A percentile compares a stretch with the other conserved stretches of the same genome.
These are phyloP conservation scores for Paecilomyces variotii DNA, from an alignment of 2,329 filamentous ascomycete genomes.

Conservation along the genomic window DNA sequence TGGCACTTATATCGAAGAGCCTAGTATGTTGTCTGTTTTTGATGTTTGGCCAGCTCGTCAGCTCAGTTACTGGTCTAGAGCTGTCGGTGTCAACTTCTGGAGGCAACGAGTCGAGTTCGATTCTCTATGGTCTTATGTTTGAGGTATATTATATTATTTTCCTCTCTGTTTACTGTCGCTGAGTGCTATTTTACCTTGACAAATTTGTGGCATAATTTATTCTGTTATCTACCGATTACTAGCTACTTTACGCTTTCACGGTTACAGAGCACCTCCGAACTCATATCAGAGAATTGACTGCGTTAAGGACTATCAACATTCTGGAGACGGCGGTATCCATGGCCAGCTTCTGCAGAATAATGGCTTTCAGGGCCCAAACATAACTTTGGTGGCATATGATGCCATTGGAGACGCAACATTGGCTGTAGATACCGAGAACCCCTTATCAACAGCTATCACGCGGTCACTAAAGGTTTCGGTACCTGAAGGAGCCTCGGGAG, in stretches of 20 bases:
- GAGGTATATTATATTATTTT: conserved; percentile 16
- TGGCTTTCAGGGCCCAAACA: conserved; percentile 23
- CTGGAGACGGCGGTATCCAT: conserved; percentile 27
- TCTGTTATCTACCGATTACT: no score
- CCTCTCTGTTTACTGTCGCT: not conserved
- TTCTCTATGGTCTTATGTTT: conserved; percentile 30
- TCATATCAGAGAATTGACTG: not conserved
- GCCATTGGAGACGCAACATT: conserved; percentile 19
- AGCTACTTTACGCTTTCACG: no score
- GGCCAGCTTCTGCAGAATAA: conserved; percentile 27
- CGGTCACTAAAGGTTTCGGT: conserved; percentile 20
- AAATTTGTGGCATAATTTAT: no score
- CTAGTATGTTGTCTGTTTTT: not conserved
- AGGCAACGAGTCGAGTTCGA: conserved; percentile 24
- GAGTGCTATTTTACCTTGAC: not conserved
- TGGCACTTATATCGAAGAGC: not conserved
- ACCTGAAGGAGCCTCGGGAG: conserved; percentile 20
- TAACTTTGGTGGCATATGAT: conserved; percentile 18
- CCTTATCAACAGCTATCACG: conserved; percentile 20
- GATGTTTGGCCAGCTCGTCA: not conserved
- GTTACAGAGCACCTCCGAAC: not conserved
- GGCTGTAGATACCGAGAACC: conserved; percentile 14
- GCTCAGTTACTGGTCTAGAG: not conserved
- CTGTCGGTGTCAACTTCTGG: conserved; percentile 13
- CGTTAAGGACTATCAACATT: conserved; percentile 27